Conservation (phyloP, 2,329 filamentous ascomycete species). For the Pseudocercospora cruenta region DNA sequence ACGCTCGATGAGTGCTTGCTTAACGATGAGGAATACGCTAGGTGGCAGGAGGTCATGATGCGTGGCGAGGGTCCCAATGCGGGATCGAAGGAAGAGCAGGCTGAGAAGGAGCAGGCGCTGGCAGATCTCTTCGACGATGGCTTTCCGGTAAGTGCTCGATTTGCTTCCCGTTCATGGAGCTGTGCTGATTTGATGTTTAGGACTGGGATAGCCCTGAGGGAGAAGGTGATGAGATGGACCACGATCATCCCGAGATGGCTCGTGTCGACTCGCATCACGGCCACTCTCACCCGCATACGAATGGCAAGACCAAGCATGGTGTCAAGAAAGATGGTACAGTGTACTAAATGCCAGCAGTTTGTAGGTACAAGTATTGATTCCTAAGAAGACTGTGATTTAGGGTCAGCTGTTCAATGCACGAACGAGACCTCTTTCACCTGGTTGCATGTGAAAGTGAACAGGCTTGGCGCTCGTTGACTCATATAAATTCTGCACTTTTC, state of each 20-base stretch:
- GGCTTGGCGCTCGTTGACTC: background rate
- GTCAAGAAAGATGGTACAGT: conserved; percentile 27
- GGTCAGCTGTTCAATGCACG: background rate
- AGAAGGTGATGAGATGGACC: conserved; percentile 24
- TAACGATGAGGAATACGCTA: conserved; percentile 58
- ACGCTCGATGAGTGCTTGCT: conserved; percentile 65
- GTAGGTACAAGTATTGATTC: background rate
- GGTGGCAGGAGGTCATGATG: conserved; percentile 43
- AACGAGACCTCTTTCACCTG: background rate
- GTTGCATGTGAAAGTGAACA: background rate
- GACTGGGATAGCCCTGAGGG: conserved; percentile 26
- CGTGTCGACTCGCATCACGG: conserved; percentile 26
- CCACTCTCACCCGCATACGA: conserved; percentile 13
- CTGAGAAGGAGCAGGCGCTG: conserved; percentile 43
- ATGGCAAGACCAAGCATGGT: conserved; percentile 27
- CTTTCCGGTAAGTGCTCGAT: conserved; percentile 23
- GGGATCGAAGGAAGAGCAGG: conserved; percentile 16
- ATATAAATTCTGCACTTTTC: background rate
- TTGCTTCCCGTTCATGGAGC: background rate
- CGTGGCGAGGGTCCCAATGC: conserved; percentile 25
- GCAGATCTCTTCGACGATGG: conserved; percentile 46
- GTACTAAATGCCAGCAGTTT: conserved; percentile 13
- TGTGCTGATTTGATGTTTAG: conserved; percentile 26
- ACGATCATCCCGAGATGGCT: conserved; percentile 23
- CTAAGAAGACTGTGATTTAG: background rate